phyloP scores from a whole-genome alignment of 192 early-diverging fungal species.

The Funneliformis geosporum region DNA sequence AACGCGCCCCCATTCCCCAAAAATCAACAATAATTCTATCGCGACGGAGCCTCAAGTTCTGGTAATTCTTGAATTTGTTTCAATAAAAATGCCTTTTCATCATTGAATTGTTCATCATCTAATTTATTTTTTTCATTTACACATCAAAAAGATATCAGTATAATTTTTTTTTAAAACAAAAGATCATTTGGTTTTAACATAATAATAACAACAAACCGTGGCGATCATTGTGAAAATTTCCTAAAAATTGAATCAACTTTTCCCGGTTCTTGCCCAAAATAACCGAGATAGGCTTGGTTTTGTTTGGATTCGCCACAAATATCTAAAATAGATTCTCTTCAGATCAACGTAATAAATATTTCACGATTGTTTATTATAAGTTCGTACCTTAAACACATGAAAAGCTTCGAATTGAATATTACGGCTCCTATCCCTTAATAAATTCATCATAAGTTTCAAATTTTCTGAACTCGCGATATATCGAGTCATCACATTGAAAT shows the following conservation, averaged over 20 bases:
- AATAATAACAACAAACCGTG: conserved; percentile 66
- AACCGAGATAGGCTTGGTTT: conserved; percentile 88
- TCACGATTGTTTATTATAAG: not conserved
- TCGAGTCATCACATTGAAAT: conserved; percentile 92
- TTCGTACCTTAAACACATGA: conserved; percentile 95
- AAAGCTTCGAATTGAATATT: conserved; percentile 99
- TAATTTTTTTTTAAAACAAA: not conserved
- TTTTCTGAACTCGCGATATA: conserved; percentile 93
- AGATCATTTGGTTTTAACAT: not conserved
- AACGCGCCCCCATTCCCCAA: not conserved
- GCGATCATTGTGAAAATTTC: conserved; percentile 93
- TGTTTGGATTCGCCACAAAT: conserved; percentile 98
- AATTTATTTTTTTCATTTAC: conserved; percentile 2
- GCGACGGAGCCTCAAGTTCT: not conserved
- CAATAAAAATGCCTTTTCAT: conserved; percentile 95
- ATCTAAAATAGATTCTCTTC: conserved; percentile 52
- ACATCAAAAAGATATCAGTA: not conserved
- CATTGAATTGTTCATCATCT: conserved; percentile 99
- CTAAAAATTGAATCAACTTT: conserved; percentile 83
- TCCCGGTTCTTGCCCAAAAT: conserved; percentile 93
- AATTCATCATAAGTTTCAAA: conserved; percentile 97
- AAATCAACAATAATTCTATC: not conserved
- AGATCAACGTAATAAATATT: not conserved
- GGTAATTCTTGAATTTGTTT: conserved; percentile 75
- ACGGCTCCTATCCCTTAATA: conserved; percentile 90